Evolutionary conservation across 2,329 filamentous ascomycete genomes (phyloP).

Genomic region (Colletotrichum melonis): DNA sequence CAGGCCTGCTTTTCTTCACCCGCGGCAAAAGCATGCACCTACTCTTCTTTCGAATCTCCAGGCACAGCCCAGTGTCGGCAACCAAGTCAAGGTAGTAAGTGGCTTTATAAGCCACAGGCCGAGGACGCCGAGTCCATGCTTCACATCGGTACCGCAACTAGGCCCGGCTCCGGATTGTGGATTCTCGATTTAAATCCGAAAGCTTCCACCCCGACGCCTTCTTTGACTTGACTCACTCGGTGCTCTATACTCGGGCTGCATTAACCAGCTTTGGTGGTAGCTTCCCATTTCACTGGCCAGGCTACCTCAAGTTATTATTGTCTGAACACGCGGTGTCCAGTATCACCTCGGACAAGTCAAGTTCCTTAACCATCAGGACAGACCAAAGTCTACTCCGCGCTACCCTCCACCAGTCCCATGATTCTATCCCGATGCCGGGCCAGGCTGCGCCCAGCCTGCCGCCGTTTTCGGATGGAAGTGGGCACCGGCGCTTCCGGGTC

Average conservation of each 20-base stretch:
- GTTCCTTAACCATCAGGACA: background rate
- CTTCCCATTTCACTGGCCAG: background rate
- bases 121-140: background rate
- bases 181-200: conserved; percentile 12
- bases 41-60: background rate
- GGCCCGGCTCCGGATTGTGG: background rate
- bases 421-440: conserved; percentile 7
- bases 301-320: background rate
- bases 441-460: background rate
- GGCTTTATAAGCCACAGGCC: background rate
- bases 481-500: background rate
- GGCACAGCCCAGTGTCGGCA: background rate
- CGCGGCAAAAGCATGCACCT: background rate
- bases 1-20: background rate
- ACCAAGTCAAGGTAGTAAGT: too few relatives aligned
- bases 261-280: background rate
- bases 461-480: background rate
- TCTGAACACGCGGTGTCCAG: background rate
- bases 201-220: background rate
- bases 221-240: background rate
- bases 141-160: background rate
- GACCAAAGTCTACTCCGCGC: background rate
- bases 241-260: background rate
- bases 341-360: background rate
- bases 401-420: background rate